Base-by-base conservation (phyloP, 2,329 filamentous ascomycete species). In the Penicillium sp. region DNA sequence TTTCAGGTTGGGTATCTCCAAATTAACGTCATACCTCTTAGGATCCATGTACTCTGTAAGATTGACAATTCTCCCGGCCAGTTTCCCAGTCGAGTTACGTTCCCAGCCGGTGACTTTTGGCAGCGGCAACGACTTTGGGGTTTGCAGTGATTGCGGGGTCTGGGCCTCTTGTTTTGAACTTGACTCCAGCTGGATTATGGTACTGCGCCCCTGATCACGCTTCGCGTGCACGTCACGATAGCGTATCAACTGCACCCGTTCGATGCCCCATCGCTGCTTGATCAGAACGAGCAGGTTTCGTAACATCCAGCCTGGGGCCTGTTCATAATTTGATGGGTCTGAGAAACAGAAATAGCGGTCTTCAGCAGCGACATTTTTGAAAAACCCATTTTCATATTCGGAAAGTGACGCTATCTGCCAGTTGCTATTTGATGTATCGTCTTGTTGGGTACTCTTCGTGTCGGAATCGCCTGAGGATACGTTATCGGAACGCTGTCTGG, bases 91-190 rank as follows among this genome's bases (percentile, higher is more conserved):
- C 19, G 85, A 82, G 60, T 92, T 91, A 52, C 93, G 86, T 75
- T 97, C 94, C 94, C 94, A 99, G 23, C 94, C 94, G 1, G 92
- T 96, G 11, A 94, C 87, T 72, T 95, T 97, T 49, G 94, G 93
- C 82, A 96, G 86, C 50, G 64, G 43, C 10, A 31, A 40, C 11
- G 16, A 6, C 25, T 41, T 46, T 23, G 54, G 38, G n/a, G 58
- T 64, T 31, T 55, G 25, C 33, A 55, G 40, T 38, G 53, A 47
- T 23, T 53, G 54, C 3, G 46, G 56, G 25, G 62, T 5, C 75
- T 72, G 41, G 76, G 75, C 53, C 76, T 56, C 27, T 51, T 50
- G 59, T 34, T 57, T 48, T 36, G 56, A 44, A 54, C 69, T 65
- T 58, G 70, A 60, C 63, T 83, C 77, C 36, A 93, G 76, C 7